Evolutionary conservation across 208 protist genomes (phyloP).

Genomic region (Acanthamoeba rhysodes): DNA sequence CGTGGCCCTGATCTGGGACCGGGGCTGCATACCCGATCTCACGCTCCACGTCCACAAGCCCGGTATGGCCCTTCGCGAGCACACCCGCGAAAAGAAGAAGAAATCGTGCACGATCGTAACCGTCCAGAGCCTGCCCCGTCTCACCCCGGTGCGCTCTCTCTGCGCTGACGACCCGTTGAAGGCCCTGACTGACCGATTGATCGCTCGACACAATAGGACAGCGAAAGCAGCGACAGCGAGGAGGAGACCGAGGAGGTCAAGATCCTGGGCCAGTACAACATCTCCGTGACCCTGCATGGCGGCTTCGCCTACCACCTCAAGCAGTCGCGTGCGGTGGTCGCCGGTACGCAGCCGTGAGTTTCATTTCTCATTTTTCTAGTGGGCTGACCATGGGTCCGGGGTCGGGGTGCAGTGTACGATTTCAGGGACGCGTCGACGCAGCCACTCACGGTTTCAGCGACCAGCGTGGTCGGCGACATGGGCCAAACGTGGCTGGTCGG

Average conservation of each 20-base stretch:
- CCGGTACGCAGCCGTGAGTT: no score
- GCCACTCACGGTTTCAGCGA: background rate
- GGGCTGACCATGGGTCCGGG: no score
- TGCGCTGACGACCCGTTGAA: background rate
- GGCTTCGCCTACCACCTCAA: constrained; percentile 68
- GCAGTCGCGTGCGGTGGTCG: constrained; percentile 28
- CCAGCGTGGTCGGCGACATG: constrained; percentile 19
- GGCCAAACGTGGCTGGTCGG: constrained; percentile 74
- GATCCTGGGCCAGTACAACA: constrained; percentile 28
- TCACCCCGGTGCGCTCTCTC: background rate
- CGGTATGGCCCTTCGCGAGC: constrained; percentile 7
- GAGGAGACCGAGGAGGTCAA: background rate
- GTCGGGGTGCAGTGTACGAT: constrained; percentile 38
- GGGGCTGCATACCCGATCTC: background rate
- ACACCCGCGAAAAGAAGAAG: background rate
- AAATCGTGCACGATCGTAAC: background rate
- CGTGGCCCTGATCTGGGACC: constrained; percentile 67
- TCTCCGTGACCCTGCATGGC: constrained; percentile 30
- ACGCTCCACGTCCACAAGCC: constrained; percentile 57
- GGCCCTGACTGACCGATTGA: background rate
- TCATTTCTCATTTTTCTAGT: no score
- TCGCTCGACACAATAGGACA: background rate
- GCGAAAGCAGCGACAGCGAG: background rate
- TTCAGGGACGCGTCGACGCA: constrained; percentile 19
- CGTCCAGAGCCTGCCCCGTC: constrained; percentile 3